These are phyloP conservation scores for Avena atlantica DNA, from an alignment of 176 grass and related monocot genomes.

Conservation along the genomic window DNA sequence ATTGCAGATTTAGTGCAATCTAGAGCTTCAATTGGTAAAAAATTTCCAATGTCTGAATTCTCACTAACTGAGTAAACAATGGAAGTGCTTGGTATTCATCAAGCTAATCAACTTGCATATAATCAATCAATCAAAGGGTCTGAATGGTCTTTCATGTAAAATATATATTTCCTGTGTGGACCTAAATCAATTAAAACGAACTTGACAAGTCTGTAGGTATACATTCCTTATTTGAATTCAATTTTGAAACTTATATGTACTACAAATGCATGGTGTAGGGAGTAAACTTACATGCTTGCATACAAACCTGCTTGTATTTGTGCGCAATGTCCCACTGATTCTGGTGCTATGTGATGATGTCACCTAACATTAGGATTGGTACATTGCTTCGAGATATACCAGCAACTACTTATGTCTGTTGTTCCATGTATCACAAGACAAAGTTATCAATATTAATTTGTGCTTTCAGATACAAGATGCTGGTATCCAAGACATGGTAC, in stretches of 20 bases:
- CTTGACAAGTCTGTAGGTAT: not conserved
- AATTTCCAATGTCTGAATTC: not conserved
- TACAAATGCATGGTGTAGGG: conserved; percentile 25
- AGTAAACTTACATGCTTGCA: not conserved
- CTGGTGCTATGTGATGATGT: conserved; percentile 25
- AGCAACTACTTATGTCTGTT: not conserved
- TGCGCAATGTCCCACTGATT: not conserved
- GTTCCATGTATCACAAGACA: conserved; percentile 10
- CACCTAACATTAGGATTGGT: conserved; percentile 14
- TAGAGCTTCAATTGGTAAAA: conserved; percentile 10
- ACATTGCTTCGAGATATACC: conserved; percentile 34
- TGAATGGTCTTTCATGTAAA: not conserved
- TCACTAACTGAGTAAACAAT: conserved; percentile 20
- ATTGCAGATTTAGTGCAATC: conserved; percentile 27
- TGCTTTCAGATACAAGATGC: conserved; percentile 91
- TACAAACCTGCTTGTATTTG: not conserved
- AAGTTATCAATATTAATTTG: conserved; percentile 29
- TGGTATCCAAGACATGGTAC: conserved; percentile 94
- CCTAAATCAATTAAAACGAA: conserved; percentile 33
- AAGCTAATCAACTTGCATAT: not conserved
- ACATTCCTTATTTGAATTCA: conserved; percentile 4
- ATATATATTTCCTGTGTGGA: not conserved
- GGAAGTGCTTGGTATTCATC: not conserved
- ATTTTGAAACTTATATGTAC: conserved; percentile 24
- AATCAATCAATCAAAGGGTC: conserved; percentile 4